phyloP scores from a whole-genome alignment of 1,284 basidiomycete species.

The Flammula alnicola region DNA sequence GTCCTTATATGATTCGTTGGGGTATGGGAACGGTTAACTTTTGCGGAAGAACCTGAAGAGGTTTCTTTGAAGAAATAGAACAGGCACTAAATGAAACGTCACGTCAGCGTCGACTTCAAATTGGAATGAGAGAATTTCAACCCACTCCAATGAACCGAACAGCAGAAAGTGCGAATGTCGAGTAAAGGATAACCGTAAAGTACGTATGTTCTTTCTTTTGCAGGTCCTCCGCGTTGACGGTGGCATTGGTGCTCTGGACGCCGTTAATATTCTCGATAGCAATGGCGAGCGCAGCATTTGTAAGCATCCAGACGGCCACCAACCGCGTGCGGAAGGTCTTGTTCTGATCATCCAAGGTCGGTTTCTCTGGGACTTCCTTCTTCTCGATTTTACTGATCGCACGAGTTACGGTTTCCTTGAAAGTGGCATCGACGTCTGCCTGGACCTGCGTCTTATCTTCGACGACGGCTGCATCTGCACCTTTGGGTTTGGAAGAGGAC shows the following conservation, averaged over 20 bases:
- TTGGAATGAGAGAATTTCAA: conserved; percentile 24
- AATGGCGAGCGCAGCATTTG: conserved; percentile 81
- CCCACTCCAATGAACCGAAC: conserved; percentile 86
- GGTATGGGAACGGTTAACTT: conserved; percentile 46
- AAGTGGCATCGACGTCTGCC: conserved; percentile 91
- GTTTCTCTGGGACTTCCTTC: conserved; percentile 76
- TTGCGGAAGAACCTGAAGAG: conserved; percentile 81
- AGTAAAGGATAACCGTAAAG: conserved; percentile 87
- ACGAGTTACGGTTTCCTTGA: conserved; percentile 92
- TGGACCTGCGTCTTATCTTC: conserved; percentile 82
- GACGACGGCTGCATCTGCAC: conserved; percentile 76
- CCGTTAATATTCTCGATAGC: conserved; percentile 88
- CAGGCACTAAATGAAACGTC: conserved; percentile 59
- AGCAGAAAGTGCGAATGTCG: conserved; percentile 82
- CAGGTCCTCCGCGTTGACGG: conserved; percentile 50
- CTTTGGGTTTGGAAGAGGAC: conserved; percentile 82
- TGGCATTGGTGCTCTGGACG: conserved; percentile 46
- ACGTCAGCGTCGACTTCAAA: conserved; percentile 20
- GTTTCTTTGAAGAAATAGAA: conserved; percentile 86
- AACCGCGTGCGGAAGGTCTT: conserved; percentile 93
- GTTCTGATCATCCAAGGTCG: conserved; percentile 90
- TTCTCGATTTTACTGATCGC: conserved; percentile 84
- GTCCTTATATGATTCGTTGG: background rate
- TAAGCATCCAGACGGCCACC: conserved; percentile 86
- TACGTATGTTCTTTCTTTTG: conserved; percentile 74